These are phyloP conservation scores for Fusarium sp. DNA, from an alignment of 2,329 filamentous ascomycete species.

Conservation along the genomic window DNA sequence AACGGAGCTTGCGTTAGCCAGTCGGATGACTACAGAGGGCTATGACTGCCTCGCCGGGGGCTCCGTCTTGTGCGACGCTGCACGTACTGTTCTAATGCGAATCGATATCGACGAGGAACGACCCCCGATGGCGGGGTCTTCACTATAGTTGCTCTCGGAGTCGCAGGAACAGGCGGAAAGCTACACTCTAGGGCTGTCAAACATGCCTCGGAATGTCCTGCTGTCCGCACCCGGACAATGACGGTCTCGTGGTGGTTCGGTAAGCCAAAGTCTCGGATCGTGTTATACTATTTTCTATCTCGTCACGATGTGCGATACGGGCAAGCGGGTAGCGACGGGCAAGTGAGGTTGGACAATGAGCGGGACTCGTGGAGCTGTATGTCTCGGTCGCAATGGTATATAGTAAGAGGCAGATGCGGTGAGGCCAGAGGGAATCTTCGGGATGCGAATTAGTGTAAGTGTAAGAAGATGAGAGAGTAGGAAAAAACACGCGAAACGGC, in stretches of 20 bases:
- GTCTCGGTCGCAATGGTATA: constrained; percentile 51
- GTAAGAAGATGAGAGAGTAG: constrained; percentile 27
- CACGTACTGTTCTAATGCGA: constrained; percentile 59
- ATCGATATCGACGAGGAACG: constrained; percentile 49
- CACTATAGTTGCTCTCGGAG: constrained; percentile 46
- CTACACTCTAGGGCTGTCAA: constrained; percentile 55
- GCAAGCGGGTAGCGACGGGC: constrained; percentile 42
- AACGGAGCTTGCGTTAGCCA: constrained; percentile 40
- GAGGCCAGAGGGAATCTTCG: constrained; percentile 35
- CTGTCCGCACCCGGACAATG: constrained; percentile 54
- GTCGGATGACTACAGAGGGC: constrained; percentile 44
- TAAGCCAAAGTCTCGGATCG: constrained; percentile 40
- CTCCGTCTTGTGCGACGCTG: constrained; percentile 55
- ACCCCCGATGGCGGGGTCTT: constrained; percentile 49
- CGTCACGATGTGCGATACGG: constrained; percentile 37
- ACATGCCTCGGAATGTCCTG: constrained; percentile 57
- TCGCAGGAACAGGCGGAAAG: constrained; percentile 51
- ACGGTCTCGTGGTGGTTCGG: constrained; percentile 34
- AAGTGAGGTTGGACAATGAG: constrained; percentile 45
- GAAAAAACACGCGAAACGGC: constrained; percentile 31
- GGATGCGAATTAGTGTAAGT: constrained; percentile 30
- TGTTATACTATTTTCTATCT: constrained; percentile 31
- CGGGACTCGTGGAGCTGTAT: constrained; percentile 48
- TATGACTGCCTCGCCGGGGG: constrained; percentile 44
- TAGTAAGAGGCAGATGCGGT: constrained; percentile 43